Evolutionary conservation across 495 filamentous ascomycete genomes (phyloP), one percentile per base, ranked within the genome.

Genomic region (Penicillium canescens): DNA sequence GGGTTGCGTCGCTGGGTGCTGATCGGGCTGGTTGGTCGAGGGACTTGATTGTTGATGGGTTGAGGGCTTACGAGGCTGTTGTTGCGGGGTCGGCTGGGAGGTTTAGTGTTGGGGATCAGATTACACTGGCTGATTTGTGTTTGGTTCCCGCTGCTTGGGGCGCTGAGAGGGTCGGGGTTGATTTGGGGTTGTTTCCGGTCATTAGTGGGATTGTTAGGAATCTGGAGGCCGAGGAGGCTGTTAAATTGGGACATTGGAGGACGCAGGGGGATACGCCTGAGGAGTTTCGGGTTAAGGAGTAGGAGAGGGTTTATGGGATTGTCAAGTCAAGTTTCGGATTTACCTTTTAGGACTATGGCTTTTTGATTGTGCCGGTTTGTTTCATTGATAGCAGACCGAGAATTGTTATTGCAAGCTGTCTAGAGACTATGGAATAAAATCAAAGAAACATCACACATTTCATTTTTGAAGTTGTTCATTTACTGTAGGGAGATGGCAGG

Each of bases 111-210:
- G 80, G 79, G 0, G 79, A 83, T 67, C 40, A 56, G 41, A 65
- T 82, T 9, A 77, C 72, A 0, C 43, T 81, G 46, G 81, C 81
- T 39, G 81, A 83, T 72, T 66, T 81, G n/a, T 74, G 70, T 46
- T 60, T 83, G 42, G 60, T 78, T 40, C 79, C 78, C 24, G 78
- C 78, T 26, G 74, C 75, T 18, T 80, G 76, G 74, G 74, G 71
- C 2, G 79, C 80, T 13, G 59, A 78, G 67, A 55, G 77, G 37
- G 74, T 67, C 9, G 77, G 74, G 8, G 72, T 83, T 16, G 71
- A 82, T 62, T 36, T 82, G 50, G 50, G 40, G 13, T 46, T 16
- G 35, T 78, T 71, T 41, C 74, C 74, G 16, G 70, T 68, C 20
- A 67, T 77, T 6, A 55, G 49, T 42, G 51, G 67, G 55, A 61